Evolutionary conservation across 108 stramenopile species (phyloP).

Genomic region (Aurantiochytrium sp.): DNA sequence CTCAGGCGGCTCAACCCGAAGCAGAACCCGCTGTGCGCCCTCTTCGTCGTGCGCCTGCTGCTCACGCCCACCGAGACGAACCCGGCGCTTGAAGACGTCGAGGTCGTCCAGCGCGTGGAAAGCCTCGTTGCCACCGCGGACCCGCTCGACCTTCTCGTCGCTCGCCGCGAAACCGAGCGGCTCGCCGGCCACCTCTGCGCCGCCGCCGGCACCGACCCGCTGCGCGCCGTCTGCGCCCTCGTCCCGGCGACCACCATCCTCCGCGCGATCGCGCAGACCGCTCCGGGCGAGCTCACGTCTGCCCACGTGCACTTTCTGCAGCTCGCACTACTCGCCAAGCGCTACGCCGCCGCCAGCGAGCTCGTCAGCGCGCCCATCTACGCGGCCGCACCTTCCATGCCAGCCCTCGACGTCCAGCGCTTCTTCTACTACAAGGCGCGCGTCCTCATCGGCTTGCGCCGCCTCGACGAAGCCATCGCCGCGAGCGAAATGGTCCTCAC

Average conservation of each 20-base stretch:
- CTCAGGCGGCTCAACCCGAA: no score
- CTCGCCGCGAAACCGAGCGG: no score
- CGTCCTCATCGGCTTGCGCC: neutral
- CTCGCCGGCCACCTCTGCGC: no score
- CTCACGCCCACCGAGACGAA: no score
- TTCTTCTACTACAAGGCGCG: neutral
- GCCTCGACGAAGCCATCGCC: neutral
- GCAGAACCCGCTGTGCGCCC: no score
- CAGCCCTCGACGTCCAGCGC: neutral
- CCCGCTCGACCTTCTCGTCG: no score
- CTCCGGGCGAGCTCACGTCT: neutral
- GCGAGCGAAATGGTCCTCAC: neutral
- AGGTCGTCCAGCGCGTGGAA: no score
- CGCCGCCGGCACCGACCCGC: no score
- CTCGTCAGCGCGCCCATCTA: neutral
- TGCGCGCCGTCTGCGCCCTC: neutral
- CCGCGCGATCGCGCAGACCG: neutral
- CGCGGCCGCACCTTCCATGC: neutral
- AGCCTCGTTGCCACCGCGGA: no score
- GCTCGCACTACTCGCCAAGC: neutral
- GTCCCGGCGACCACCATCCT: neutral
- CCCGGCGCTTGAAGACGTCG: no score
- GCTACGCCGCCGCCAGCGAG: neutral
- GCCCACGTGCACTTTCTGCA: conserved; percentile 1
- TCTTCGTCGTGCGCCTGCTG: no score